Base-by-base conservation (phyloP, 1,139 yeast genomes). In the Debaryomyces sp. region DNA sequence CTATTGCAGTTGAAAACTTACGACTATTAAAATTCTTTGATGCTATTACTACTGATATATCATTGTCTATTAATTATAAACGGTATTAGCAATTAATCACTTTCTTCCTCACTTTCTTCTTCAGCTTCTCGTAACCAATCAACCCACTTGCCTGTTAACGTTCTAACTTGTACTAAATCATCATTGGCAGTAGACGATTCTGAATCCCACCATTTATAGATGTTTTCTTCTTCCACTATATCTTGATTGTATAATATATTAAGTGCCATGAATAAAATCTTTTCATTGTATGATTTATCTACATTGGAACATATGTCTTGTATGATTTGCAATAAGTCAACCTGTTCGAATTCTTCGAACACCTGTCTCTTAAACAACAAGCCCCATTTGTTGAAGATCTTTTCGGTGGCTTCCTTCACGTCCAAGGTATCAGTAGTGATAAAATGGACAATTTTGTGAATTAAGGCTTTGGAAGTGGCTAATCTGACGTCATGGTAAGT, bases 51-150 rank as follows among this genome's bases (percentile, higher is more conserved):
- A 18, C 6, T 32, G 12, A 17, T 32, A 26, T 12, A n/a, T 21
- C 18, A 15, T 27, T 30, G 43, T 41, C 43, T 41, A 41, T 41
- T 41, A 30, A 29, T 15, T 41, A 41, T 41, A 30, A 32, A 30
- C 36, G 36, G 17, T 41, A 30, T 41, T 21, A 18, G 15, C 12
- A 30, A 18, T 34, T 34, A 47, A 35, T 46, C 50, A 33, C 48
- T 48, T 9, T 51, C 54, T 33, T 57, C 60, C 8, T 64, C 70
- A 37, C 65, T 59, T 21, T 70, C 77, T 64, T 89, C 96, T 61
- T 90, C 97, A 1, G 97, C 97, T 45, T 84, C 89, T 60, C 81
- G 78, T 49, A 94, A 78, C 97, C 97, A 91, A 21, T 85, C 89
- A 15, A 94, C 78, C 83, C 92, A 92, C 64, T 85, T 86, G 12